Evolutionary conservation across 1,284 basidiomycete species (phyloP).

Genomic region (Testicularia cyperi): DNA sequence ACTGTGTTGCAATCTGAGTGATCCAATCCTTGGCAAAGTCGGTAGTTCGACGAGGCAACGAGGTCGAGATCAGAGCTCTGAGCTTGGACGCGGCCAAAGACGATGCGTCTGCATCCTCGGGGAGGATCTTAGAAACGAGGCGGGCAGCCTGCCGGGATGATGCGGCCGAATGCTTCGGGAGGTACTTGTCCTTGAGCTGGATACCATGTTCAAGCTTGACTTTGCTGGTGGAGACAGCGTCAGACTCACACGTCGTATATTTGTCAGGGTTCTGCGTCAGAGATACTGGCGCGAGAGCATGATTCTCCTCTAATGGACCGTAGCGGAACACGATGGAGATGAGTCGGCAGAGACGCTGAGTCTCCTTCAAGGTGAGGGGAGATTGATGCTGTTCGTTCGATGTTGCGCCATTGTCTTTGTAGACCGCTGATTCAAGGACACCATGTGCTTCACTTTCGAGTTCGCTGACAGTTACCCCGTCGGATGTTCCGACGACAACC

Average conservation of each 20-base stretch:
- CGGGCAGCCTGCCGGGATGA: slow-evolving; percentile 3
- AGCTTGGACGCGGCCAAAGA: slow-evolving; percentile 17
- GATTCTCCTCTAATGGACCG: too few species aligned
- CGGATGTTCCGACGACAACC: too few species aligned
- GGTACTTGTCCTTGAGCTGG: slow-evolving; percentile 22
- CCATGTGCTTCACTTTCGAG: too few species aligned
- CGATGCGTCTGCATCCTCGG: slow-evolving; percentile 5
- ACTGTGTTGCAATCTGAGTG: slow-evolving; percentile 2
- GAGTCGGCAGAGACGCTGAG: slow-evolving; percentile 21
- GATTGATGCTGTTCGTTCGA: too few species aligned
- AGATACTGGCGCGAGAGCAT: too few species aligned
- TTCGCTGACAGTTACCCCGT: too few species aligned
- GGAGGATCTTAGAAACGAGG: slow-evolving; percentile 14
- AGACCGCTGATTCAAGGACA: slow-evolving; percentile 11
- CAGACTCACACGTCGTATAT: too few species aligned
- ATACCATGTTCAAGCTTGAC: too few species aligned
- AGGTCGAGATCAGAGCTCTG: slow-evolving; percentile 16
- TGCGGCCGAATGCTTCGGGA: neutral
- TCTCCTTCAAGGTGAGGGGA: slow-evolving; percentile 30
- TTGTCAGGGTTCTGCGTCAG: too few species aligned
- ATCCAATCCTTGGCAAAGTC: slow-evolving; percentile 6
- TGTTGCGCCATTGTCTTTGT: slow-evolving; percentile 2
- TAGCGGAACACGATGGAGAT: slow-evolving; percentile 33
- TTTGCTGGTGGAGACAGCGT: too few species aligned
- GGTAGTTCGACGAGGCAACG: slow-evolving; percentile 4